phyloP scores from a whole-genome alignment of 2,329 filamentous ascomycete species.

The Knoxdaviesia proteae region DNA sequence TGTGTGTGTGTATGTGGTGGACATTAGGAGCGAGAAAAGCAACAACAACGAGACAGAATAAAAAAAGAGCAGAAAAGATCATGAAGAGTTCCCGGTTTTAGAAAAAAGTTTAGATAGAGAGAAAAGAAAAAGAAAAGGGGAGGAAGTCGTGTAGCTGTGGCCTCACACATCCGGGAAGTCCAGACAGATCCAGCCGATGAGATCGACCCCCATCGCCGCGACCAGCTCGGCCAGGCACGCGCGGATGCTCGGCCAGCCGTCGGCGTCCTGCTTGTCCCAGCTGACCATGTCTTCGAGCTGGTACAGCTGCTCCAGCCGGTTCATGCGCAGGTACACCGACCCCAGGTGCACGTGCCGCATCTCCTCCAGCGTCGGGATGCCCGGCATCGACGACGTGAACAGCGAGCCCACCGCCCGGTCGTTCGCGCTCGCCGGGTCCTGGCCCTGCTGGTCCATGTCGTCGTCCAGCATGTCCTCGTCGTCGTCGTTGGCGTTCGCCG shows the following conservation, averaged over 20 bases:
- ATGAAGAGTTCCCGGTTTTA: too few species aligned
- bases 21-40: too few species aligned
- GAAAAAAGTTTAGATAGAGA: background rate
- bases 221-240: slow-evolving; percentile 45
- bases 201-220: slow-evolving; percentile 40
- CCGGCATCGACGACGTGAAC: slow-evolving; percentile 44
- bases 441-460: slow-evolving; percentile 7
- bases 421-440: background rate
- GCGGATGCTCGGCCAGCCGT: slow-evolving; percentile 31
- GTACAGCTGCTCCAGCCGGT: slow-evolving; percentile 16
- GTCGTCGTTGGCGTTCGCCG: slow-evolving; percentile 1
- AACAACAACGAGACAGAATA: too few species aligned
- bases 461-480: slow-evolving; percentile 2
- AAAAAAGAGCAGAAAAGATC: too few species aligned
- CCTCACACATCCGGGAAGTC: slow-evolving; percentile 20
- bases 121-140: slow-evolving; percentile 1
- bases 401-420: slow-evolving; percentile 16
- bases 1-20: too few species aligned
- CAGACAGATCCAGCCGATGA: slow-evolving; percentile 34
- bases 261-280: slow-evolving; percentile 35
- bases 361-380: slow-evolving; percentile 33
- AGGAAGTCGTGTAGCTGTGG: background rate
- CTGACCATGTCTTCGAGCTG: slow-evolving; percentile 29
- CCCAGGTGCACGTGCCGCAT: slow-evolving; percentile 36
- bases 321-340: slow-evolving; percentile 31